Evolutionary conservation across 139 green algal species (phyloP).

Genomic region (Chloropicon primus): DNA sequence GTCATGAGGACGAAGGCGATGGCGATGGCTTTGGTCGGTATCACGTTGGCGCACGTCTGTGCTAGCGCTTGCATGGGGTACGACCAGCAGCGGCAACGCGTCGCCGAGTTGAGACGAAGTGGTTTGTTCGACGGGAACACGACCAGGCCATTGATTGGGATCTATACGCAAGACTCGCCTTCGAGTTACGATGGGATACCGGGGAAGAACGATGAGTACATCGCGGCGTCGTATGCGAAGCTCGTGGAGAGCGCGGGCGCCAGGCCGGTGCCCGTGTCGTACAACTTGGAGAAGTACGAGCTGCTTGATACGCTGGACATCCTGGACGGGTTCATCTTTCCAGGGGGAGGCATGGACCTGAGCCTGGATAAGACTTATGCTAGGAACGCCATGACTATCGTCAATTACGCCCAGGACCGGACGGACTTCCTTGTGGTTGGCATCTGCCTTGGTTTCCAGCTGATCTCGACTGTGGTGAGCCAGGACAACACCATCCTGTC

Average conservation of each 20-base stretch:
- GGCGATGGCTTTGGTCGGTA: too few species aligned
- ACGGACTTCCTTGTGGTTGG: neutral
- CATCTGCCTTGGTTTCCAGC: neutral
- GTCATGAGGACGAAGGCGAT: too few species aligned
- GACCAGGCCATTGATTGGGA: neutral
- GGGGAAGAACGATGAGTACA: neutral
- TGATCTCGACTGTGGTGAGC: neutral
- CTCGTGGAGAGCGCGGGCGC: neutral
- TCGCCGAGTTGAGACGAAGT: too few species aligned
- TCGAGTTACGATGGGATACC: neutral
- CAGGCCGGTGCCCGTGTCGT: neutral
- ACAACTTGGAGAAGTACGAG: neutral
- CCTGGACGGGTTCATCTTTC: neutral
- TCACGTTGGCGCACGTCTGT: too few species aligned
- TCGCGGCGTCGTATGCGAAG: neutral
- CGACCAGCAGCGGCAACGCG: too few species aligned
- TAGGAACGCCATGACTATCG: neutral
- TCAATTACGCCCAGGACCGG: neutral
- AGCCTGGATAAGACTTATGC: neutral
- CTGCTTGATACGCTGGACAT: neutral
- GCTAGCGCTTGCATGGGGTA: too few species aligned
- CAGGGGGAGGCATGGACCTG: neutral
- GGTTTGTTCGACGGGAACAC: too few species aligned
- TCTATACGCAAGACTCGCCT: neutral
- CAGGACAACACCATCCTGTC: neutral